Evolutionary conservation across 768 basidiomycete genomes (phyloP), one percentile per base, ranked within the genome.

Genomic region (Cytidiella melzeri): DNA sequence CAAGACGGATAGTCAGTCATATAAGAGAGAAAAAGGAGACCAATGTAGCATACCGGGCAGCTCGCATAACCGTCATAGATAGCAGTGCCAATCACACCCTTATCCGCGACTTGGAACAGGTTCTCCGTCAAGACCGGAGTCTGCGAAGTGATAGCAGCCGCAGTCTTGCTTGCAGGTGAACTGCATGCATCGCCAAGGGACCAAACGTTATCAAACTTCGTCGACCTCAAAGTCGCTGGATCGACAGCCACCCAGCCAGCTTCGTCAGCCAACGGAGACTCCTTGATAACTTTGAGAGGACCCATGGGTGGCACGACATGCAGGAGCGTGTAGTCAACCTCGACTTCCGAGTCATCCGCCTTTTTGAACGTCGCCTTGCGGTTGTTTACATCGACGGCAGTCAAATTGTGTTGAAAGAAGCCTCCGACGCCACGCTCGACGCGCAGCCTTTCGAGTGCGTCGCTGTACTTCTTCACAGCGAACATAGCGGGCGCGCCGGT

Each of bases 401-500:
- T 71, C 48, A 99, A 79, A 63, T 97, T 88, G 68, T 89, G 86
- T 54, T 77, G 75, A 69, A 98, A 96, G 51, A 77, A 67, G 0
- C 77, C 92, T n/a, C 77, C 82, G 49, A 98, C 76, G 51, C 84
- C 83, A 41, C 95, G 87, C 59, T 88, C 68, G 36, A 83, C 61
- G 39, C 95, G 81, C 48, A 98, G 72, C 18, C 73, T 70, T 41
- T 96, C 75, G 41, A 98, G 74, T 4, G 85, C 90, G 54, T 94
- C 87, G 3, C 90, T 85, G 69, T 98, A 99, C 66, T 98, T 94
- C 61, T 93, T 92, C 47, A 96, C 94, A 57, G 82, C 80, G 70
- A 99, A 98, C 94, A 99, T 98, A 39, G 86, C 77, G 15, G 92
- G 92, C 87, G 84, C 87, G 53, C 92, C 93, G 25, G 86, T 90